Base-by-base conservation (phyloP, 441 rosid genomes). In the Euphorbia schlechtendalii region DNA sequence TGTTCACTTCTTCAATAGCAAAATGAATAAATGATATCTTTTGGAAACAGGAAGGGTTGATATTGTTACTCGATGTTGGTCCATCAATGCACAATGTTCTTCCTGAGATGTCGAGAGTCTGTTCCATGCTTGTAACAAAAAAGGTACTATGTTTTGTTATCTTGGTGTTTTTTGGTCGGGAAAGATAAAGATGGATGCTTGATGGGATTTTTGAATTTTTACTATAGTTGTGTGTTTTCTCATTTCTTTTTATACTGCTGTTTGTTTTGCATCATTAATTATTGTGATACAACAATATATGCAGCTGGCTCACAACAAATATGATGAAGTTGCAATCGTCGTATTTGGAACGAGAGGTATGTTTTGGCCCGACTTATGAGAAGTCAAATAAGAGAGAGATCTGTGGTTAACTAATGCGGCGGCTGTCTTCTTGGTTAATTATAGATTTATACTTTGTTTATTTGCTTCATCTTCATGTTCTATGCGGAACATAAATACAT, bases 341-440 rank as follows among this genome's bases (percentile, higher is more conserved):
- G 69, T 81, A n/a, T 93, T 88, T 75, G 99, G 96, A 80, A 88
- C 96, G 73, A 70, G 79, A 80, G 99, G 97, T 93, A 75, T 32
- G 60, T 55, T 40, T 49, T 36, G 24, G 38, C 59, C 56, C 14
- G 59, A 43, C 49, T 21, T 30, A 28, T 22, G 38, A 17, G 22
- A 5, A 11, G 54, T 17, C 21, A 0, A 7, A 9, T 15, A 30
- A 27, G 24, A 22, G 12, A 63, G 6, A 20, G 58, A 30, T 25
- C 40, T 12, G 3, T 21, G 30, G 17, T 54, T 61, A 43, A 38
- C 32, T 53, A 41, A 25, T 53, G 60, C 53, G 38, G 38, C 36
- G 15, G 18, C 5, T 36, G 46, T 51, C 7, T 32, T 21, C 10
- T 21, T 64, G 22, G 28, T 43, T 22, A 24, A 9, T 28, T 43